phyloP scores from a whole-genome alignment of 805 yeast genomes.

The Cyberlindnera lachancei region DNA sequence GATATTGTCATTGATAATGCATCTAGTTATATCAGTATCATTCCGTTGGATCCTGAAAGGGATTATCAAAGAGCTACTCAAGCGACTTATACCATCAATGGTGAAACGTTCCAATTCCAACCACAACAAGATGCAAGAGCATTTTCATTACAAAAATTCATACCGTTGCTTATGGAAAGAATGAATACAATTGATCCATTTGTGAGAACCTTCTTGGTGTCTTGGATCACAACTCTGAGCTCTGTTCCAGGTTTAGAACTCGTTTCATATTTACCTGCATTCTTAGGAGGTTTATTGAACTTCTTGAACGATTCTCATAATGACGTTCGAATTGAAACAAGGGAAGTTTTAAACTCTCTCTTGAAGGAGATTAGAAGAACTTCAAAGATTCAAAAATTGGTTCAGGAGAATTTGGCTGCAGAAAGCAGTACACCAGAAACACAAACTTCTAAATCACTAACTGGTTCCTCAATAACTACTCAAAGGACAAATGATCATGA shows the following conservation, averaged over 20 bases:
- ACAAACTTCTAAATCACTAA: too few relatives aligned
- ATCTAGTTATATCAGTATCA: conserved; percentile 71
- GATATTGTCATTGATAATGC: conserved; percentile 95
- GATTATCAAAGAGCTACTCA: conserved; percentile 31
- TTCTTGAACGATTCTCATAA: conserved; percentile 77
- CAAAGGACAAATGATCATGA: conserved; percentile 23
- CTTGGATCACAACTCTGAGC: conserved; percentile 90
- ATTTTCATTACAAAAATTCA: conserved; percentile 78
- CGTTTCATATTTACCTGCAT: conserved; percentile 80
- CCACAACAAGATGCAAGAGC: conserved; percentile 59
- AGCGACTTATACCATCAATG: conserved; percentile 43
- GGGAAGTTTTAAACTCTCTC: conserved; percentile 63
- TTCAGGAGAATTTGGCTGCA: conserved; percentile 27
- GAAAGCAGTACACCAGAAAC: background rate
- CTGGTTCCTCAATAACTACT: too few relatives aligned
- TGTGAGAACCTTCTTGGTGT: conserved; percentile 83
- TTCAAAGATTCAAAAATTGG: conserved; percentile 55
- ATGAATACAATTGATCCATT: conserved; percentile 90
- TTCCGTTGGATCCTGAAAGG: conserved; percentile 42
- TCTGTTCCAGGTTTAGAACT: conserved; percentile 89
- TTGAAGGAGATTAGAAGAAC: conserved; percentile 75
- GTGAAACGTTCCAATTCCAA: conserved; percentile 53
- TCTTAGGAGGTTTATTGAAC: conserved; percentile 73
- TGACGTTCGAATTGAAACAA: conserved; percentile 84
- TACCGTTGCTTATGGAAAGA: conserved; percentile 85